phyloP scores from a whole-genome alignment of 2,329 filamentous ascomycete genomes.

The Pseudocercospora vitis region DNA sequence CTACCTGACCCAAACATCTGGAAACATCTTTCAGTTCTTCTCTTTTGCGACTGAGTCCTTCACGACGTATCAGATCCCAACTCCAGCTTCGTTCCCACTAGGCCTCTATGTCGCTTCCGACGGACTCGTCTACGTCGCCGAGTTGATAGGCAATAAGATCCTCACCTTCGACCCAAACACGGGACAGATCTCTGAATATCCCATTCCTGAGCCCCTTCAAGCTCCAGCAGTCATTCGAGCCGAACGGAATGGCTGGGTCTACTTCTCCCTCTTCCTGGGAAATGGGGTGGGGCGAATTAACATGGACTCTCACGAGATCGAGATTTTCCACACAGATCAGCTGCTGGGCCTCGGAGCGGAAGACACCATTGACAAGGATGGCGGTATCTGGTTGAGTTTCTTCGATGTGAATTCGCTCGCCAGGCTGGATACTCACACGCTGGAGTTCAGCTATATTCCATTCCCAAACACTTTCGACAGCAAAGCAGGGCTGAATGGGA shows the following conservation, averaged over 20 bases:
- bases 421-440: slow-evolving; percentile 22
- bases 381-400: slow-evolving; percentile 24
- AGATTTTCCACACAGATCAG: slow-evolving; percentile 25
- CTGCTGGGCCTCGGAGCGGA: slow-evolving; percentile 20
- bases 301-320: slow-evolving; percentile 24
- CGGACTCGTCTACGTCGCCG: slow-evolving; percentile 21
- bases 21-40: slow-evolving; percentile 26
- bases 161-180: slow-evolving; percentile 20
- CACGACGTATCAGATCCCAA: slow-evolving; percentile 23
- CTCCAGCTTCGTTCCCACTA: slow-evolving; percentile 23
- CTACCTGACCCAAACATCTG: slow-evolving; percentile 28
- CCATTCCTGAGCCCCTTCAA: slow-evolving; percentile 18
- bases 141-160: slow-evolving; percentile 27
- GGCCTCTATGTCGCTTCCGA: slow-evolving; percentile 23
- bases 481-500: slow-evolving; percentile 7
- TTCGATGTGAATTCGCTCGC: slow-evolving; percentile 22
- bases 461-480: slow-evolving; percentile 12
- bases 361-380: slow-evolving; percentile 26
- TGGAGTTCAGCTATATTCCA: slow-evolving; percentile 20
- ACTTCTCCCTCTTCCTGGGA: slow-evolving; percentile 24
- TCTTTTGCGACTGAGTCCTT: slow-evolving; percentile 23
- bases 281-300: slow-evolving; percentile 26
- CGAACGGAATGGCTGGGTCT: slow-evolving; percentile 24
- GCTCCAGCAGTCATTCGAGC: slow-evolving; percentile 24
- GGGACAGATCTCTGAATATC: slow-evolving; percentile 19